Evolutionary conservation across 768 basidiomycete genomes (phyloP), one percentile per base, ranked within the genome.

Genomic region (Leccinum sublutescens): DNA sequence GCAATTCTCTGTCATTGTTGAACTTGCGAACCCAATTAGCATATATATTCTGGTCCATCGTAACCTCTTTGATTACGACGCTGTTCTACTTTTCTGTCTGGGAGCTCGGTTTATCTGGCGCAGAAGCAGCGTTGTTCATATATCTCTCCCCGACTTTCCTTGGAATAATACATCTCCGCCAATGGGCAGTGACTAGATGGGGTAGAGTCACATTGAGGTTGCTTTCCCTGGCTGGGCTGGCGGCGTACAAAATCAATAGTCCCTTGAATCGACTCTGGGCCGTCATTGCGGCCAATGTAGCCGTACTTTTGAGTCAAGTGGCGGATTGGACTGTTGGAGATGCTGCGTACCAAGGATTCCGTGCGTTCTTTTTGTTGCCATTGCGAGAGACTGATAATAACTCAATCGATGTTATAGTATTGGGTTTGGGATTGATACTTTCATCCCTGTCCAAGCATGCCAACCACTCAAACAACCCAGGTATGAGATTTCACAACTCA

Each of bases 51-150:
- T 93, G 90, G 89, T 89, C 92, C 1, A 80, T 91, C 51, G 85
- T 90, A 70, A 95, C 93, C 1, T 81, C 85, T 3, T 83, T 94
- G 19, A 82, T 87, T 6, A 86, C 88, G 1, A 85, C 89, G 4
- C 78, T 95, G 4, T 95, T 95, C 77, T 95, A 95, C 74, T 95
- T 93, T 76, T 93, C 91, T 25, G 85, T 96, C 19, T 95, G 93
- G 93, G 82, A 92, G 68, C 85, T 95, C 17, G 91, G 89, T 27
- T 80, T 95, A 31, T 85, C 89, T 11, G 94, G 94, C 5, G 83
- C 87, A 36, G 94, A 96, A 68, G 78, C 91, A 15, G 82, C 92
- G 0, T 74, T 93, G 3, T 76, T 95, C 9, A 80, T 83, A 8
- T 84, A 85, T 8, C 80, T 95, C 27, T 85, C 93, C 0, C 91